These are phyloP conservation scores for Yamadazyma songkhlaensis DNA, from an alignment of 1,139 yeast genomes.

Conservation along the genomic window DNA sequence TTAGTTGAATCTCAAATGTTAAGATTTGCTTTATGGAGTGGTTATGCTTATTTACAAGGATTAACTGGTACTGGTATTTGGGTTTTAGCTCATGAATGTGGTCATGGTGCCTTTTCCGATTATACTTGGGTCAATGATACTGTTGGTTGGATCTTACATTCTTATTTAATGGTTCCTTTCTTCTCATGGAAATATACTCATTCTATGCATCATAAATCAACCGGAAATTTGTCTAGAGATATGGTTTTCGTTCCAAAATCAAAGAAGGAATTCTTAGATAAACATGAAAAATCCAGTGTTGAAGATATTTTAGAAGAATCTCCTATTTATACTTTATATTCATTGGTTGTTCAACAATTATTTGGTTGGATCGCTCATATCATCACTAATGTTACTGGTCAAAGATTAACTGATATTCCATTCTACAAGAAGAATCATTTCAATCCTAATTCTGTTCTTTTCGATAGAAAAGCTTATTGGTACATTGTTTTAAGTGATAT, in stretches of 20 bases:
- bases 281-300: conserved; percentile 25
- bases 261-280: conserved; percentile 40
- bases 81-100: conserved; percentile 68
- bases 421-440: conserved; percentile 41
- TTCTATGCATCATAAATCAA: conserved; percentile 63
- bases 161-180: conserved; percentile 57
- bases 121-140: conserved; percentile 54
- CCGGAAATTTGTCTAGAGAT: conserved; percentile 59
- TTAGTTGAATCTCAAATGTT: conserved; percentile 38
- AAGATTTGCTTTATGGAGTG: conserved; percentile 59
- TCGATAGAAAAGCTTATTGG: conserved; percentile 57
- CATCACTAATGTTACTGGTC: conserved; percentile 50
- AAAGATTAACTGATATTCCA: conserved; percentile 36
- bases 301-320: conserved; percentile 54
- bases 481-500: conserved; percentile 51
- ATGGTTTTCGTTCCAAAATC: conserved; percentile 61
- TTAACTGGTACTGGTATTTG: conserved; percentile 55
- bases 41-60: conserved; percentile 43
- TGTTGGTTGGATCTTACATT: conserved; percentile 60
- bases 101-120: conserved; percentile 61
- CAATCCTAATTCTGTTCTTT: conserved; percentile 52
- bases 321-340: conserved; percentile 46
- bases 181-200: conserved; percentile 63
- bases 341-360: conserved; percentile 49
- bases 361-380: conserved; percentile 54